Conservation (phyloP, 345 rosid genomes). For the Moricandia arvensis region DNA sequence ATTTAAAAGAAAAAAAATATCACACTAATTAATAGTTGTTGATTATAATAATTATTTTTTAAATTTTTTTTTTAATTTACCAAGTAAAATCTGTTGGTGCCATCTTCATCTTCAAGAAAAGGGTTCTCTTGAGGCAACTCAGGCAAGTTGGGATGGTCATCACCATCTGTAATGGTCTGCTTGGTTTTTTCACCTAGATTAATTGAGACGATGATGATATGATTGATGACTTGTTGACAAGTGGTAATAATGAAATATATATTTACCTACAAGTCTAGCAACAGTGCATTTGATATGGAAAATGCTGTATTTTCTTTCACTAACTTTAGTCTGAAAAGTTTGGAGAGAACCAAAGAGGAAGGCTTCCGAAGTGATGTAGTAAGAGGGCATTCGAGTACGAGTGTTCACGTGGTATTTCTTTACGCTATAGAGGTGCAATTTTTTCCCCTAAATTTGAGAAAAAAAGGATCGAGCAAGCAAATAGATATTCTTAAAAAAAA, state of each 20-base stretch:
- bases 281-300: background rate
- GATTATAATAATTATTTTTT: too few species aligned
- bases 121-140: background rate
- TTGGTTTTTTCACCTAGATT: background rate
- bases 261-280: background rate
- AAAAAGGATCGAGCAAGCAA: background rate
- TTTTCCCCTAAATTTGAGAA: background rate
- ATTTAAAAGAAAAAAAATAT: too few species aligned
- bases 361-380: background rate
- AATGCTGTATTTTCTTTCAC: background rate
- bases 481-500: background rate
- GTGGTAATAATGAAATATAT: background rate
- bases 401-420: background rate
- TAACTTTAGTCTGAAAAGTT: background rate
- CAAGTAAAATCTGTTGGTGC: background rate
- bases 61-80: background rate
- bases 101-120: background rate
- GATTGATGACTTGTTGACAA: too few species aligned
- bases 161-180: too few species aligned
- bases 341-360: background rate
- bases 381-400: background rate
- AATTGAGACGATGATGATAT: background rate
- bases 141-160: background rate
- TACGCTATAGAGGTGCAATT: background rate
- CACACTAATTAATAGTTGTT: background rate